Base-by-base conservation (phyloP, 176 grass and related monocot genomes). In the Stipa capillata region DNA sequence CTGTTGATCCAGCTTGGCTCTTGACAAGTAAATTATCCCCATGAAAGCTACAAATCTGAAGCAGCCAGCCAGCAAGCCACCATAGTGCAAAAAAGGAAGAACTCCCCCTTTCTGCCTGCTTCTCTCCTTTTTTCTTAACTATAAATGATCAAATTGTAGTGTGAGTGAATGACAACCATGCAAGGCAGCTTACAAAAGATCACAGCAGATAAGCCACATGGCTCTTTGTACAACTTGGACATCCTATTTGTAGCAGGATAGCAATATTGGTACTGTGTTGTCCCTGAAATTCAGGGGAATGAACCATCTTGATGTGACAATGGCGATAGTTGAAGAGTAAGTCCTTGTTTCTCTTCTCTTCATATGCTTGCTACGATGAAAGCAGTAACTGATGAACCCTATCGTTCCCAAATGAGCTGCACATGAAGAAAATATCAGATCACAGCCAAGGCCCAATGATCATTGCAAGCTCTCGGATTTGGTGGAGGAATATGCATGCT, bases 1-100 rank as follows among this genome's bases (percentile, higher is more conserved):
- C 47, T 72, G 79, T 47, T 72, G 72, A 37, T 37, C 45, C 73
- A 73, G 17, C 47, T 78, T 87, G 37, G 10, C 35, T n/a, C 45
- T 77, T 53, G 21, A 53, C n/a, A 36, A 65, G 55, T 77, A 87
- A 34, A 77, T 23, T 77, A 54, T 82, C 18, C 53, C 18, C 25
- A 21, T 62, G 75, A 89, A 80, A 89, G 45, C 36, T 62, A 21
- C 33, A 61, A 6, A 13, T 23, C 35, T 39, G 4, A 74, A 77
- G 51, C 17, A 62, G 34, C n/a, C n/a, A n/a, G n/a, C n/a, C n/a
- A n/a, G n/a, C n/a, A n/a, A n/a, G n/a, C 63, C 51, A 61, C 43
- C 23, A 69, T 35, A 69, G 13, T 2, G 2, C 53, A 34, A 55
- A 32, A 28, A 59, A 56, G 17, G 11, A 27, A 48, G 72, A 28